Evolutionary conservation across 2,329 filamentous ascomycete species (phyloP), one percentile per base, ranked within the genome.

Genomic region (Penicillium aurantiogriseum): DNA sequence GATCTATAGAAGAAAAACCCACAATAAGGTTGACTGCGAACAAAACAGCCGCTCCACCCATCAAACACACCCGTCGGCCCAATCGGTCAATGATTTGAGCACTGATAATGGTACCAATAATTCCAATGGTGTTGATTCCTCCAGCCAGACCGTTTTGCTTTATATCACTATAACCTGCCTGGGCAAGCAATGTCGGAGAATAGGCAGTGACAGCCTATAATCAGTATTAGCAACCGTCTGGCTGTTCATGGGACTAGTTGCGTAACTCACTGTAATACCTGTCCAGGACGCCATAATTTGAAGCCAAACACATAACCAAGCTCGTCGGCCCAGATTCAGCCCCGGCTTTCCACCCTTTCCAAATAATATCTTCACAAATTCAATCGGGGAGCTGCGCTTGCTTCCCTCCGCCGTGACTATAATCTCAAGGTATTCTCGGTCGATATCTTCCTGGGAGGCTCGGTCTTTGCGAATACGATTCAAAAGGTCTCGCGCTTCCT

Each of bases 51-150:
- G 77, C 67, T 35, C 77, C 77, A 15, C 69, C 66, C 64, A 80
- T 77, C 23, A 80, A 59, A 59, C 77, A 79, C 9, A 52, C 60
- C 23, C 74, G 69, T 6, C 80, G 76, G 21, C 81, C 81, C 7
- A 83, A 65, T 1, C 75, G 74, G 63, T 83, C 81, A 33, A 83
- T 76, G 11, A 83, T 79, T 48, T 80, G 77, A 2, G 80, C 78
- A 52, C 77, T 79, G 56, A 81, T 79, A 36, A 81, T 77, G 2
- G 81, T 83, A 1, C 80, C 80, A 2, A 81, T 59, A 27, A 83
- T 79, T 13, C 81, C 81, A 48, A 83, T 73, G 0, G 80, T 82
- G 66, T 82, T 83, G 17, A 82, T 67, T 6, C 79, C 77, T 6
- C 81, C 81, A 1, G 80, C 77, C 10, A 83, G 76, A 36, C 80